phyloP scores from a whole-genome alignment of 768 basidiomycete genomes.

The Amanita muscaria region DNA sequence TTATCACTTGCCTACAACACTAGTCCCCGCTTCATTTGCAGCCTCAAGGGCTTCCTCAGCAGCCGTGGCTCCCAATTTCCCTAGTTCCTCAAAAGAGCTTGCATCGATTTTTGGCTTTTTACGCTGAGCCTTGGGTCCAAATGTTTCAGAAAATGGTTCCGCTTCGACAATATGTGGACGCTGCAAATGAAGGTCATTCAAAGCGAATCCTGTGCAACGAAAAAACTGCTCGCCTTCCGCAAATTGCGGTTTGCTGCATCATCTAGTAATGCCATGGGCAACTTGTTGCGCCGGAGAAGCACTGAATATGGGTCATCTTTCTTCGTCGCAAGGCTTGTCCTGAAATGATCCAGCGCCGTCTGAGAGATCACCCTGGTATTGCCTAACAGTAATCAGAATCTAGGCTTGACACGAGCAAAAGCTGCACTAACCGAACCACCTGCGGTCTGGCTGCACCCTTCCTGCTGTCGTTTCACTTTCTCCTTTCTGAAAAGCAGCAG shows the following conservation, averaged over 20 bases:
- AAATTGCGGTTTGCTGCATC: slow-evolving; percentile 75
- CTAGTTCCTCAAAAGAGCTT: slow-evolving; percentile 89
- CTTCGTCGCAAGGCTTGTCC: slow-evolving; percentile 74
- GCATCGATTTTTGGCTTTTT: slow-evolving; percentile 82
- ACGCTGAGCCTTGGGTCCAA: slow-evolving; percentile 92
- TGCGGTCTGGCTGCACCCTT: slow-evolving; percentile 86
- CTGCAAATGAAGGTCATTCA: slow-evolving; percentile 28
- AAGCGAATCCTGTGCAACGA: not conserved
- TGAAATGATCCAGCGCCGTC: slow-evolving; percentile 91
- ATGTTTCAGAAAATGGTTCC: slow-evolving; percentile 90
- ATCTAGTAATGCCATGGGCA: slow-evolving; percentile 93
- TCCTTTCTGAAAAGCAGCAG: slow-evolving; percentile 93
- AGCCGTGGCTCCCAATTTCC: slow-evolving; percentile 50
- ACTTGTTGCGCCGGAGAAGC: slow-evolving; percentile 85
- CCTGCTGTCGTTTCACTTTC: slow-evolving; percentile 87
- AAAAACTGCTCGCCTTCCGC: slow-evolving; percentile 52
- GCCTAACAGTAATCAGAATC: slow-evolving; percentile 35
- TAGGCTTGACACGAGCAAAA: slow-evolving; percentile 6
- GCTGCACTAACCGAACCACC: slow-evolving; percentile 85
- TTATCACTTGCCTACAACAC: slow-evolving; percentile 34
- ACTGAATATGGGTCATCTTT: slow-evolving; percentile 97
- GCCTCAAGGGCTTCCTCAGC: slow-evolving; percentile 44
- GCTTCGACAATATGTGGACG: slow-evolving; percentile 92
- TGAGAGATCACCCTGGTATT: slow-evolving; percentile 99
- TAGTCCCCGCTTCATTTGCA: slow-evolving; percentile 27